Percentiles rank a stretch among this genome's conserved stretches.
These are phyloP conservation scores for Trichoderma oligosporum DNA, from an alignment of 2,329 filamentous ascomycete species.

Conservation along the genomic window DNA sequence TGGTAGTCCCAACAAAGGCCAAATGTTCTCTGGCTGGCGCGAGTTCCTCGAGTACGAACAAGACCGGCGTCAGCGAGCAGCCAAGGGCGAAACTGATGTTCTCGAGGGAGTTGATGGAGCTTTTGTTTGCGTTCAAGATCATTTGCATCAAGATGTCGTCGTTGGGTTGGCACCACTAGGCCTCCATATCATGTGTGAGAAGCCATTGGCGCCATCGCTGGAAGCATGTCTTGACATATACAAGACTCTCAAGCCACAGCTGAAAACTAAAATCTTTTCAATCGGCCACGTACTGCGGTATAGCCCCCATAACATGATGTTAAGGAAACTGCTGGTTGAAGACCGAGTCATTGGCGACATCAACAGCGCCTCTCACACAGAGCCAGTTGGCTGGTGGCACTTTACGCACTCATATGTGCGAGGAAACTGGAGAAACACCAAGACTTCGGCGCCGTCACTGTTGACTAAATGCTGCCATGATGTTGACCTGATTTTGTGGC, in stretches of 20 bases:
- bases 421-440: constrained; percentile 88
- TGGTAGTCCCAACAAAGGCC: constrained; percentile 49
- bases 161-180: constrained; percentile 64
- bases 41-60: constrained; percentile 73
- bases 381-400: constrained; percentile 96
- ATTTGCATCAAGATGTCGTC: constrained; percentile 80
- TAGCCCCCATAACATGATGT: constrained; percentile 83
- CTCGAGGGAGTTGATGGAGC: constrained; percentile 57
- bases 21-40: constrained; percentile 70
- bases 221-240: constrained; percentile 75
- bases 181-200: constrained; percentile 91
- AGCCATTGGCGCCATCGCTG: constrained; percentile 79
- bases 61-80: constrained; percentile 52
- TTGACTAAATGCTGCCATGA: constrained; percentile 97
- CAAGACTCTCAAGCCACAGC: constrained; percentile 45
- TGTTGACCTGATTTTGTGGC: constrained; percentile 87
- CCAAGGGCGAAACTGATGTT: constrained; percentile 45
- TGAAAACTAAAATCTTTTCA: constrained; percentile 61
- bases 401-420: constrained; percentile 87
- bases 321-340: constrained; percentile 72
- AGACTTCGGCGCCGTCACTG: constrained; percentile 71
- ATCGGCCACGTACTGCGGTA: constrained; percentile 94
- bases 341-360: constrained; percentile 78
- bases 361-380: constrained; percentile 82
- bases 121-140: constrained; percentile 72